Conservation (phyloP, 75 land plant genomes). For the Azolla pinnata region DNA sequence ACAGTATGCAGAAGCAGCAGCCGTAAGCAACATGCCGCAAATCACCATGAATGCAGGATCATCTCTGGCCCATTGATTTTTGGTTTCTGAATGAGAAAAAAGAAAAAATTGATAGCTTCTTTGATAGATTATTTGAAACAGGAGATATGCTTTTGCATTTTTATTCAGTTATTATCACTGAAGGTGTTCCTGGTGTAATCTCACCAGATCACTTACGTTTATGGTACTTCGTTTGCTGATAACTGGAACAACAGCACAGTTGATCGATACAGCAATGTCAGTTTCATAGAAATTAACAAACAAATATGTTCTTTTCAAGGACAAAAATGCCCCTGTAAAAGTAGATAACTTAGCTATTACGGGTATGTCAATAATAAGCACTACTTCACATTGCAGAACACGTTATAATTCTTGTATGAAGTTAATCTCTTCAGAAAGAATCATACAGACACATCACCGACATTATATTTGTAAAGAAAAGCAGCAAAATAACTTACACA, state of each 20-base stretch:
- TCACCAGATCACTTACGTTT: constrained; percentile 54
- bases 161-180: no score
- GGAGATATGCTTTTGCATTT: not conserved
- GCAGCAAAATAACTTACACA: constrained; percentile 53
- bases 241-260: constrained; percentile 33
- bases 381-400: no score
- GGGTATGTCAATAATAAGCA: no score
- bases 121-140: no score
- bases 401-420: no score
- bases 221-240: constrained; percentile 82
- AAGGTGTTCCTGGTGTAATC: no score
- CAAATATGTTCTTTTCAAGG: not conserved
- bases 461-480: not conserved
- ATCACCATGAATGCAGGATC: constrained; percentile 94
- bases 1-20: constrained; percentile 88
- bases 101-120: not conserved
- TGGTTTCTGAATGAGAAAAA: constrained; percentile 57
- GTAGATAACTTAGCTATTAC: no score
- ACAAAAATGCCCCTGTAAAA: no score
- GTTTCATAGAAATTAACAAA: not conserved
- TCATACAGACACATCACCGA: no score
- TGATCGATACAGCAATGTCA: not conserved
- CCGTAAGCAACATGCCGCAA: constrained; percentile 59
- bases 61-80: constrained; percentile 99
- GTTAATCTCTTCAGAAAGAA: no score